Base-by-base conservation (phyloP, 176 grass and related monocot species). In the Elymus sibiricus region DNA sequence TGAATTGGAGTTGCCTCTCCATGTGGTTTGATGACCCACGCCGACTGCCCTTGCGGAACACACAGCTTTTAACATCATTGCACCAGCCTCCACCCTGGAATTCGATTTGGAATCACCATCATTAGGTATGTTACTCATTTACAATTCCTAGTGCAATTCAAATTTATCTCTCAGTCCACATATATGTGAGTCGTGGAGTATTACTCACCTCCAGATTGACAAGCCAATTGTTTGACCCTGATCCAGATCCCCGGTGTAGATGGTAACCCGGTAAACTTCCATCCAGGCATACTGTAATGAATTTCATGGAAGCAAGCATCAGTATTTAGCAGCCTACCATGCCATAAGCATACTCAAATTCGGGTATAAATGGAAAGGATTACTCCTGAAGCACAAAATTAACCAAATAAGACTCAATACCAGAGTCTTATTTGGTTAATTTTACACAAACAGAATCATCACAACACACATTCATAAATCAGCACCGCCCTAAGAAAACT, bases 1-100 rank as follows among this genome's bases (percentile, higher is more conserved):
- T 86, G 87, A 99, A 99, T 64, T 90, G 90, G 56, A 93, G 38
- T 73, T 94, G 77, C 13, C 44, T 74, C 51, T 96, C 94, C 90
- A 99, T 96, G 77, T 86, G 86, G 61, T 88, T 90, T 39, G 97
- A 99, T 24, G 97, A 97, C 21, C 94, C 97, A 4, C 87, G 94
- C 9, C 77, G 91, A 85, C 37, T 90, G 15, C 46, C 74, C 90
- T 93, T 99, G 87, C 94, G 92, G 62, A 43, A 82, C 44, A 81
- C 83, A 53, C 97, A 99, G 72, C 87, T 84, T 61, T 55, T 88
- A 27, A 86, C 85, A 73, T 94, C 79, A 53, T 86, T 86, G 89
- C 97, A 99, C 97, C 97, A 99, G 15, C 90, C 97, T 73, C 97
- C 97, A 77, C 97, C 97, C 97, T 99, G 55, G 71, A 71, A 76